A percentile compares a stretch with the other conserved stretches of the same genome.
These are phyloP conservation scores for Daldinia decipiens DNA, from an alignment of 495 filamentous ascomycete species.

Conservation along the genomic window DNA sequence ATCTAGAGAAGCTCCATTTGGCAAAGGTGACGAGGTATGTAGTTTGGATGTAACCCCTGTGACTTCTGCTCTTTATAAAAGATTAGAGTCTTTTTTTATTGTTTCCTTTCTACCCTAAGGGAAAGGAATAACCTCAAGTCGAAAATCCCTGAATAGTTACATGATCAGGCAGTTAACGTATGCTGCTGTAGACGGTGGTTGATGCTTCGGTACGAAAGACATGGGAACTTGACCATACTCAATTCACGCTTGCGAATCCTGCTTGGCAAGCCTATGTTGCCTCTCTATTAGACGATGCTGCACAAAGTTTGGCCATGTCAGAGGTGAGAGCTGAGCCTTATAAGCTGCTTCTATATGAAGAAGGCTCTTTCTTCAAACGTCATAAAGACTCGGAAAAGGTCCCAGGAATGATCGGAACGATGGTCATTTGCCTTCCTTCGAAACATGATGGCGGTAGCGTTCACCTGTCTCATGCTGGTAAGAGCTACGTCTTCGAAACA, in stretches of 20 bases:
- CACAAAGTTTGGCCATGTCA: slow-evolving; percentile 59
- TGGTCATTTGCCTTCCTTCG: slow-evolving; percentile 52
- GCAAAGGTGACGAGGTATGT: slow-evolving; percentile 48
- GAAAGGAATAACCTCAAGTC: no score
- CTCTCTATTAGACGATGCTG: slow-evolving; percentile 60
- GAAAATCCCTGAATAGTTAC: not conserved
- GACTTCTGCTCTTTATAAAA: not conserved
- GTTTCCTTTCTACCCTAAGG: not conserved
- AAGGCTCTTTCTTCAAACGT: slow-evolving; percentile 61
- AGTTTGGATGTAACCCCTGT: not conserved
- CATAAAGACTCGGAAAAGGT: slow-evolving; percentile 65
- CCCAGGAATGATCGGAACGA: slow-evolving; percentile 61
- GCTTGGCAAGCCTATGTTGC: slow-evolving; percentile 58
- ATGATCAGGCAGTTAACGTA: not conserved
- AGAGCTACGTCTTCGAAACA: slow-evolving; percentile 52
- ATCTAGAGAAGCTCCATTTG: slow-evolving; percentile 58
- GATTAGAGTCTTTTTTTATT: not conserved
- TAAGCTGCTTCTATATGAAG: slow-evolving; percentile 61
- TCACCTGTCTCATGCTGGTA: slow-evolving; percentile 52
- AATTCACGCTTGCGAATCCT: slow-evolving; percentile 57
- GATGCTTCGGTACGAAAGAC: slow-evolving; percentile 58
- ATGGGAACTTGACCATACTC: slow-evolving; percentile 58
- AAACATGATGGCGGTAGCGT: slow-evolving; percentile 47
- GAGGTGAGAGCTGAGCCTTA: slow-evolving; percentile 51
- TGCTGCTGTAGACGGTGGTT: slow-evolving; percentile 51